These are phyloP conservation scores for Coleophoma eucalyptorum DNA, from an alignment of 2,329 filamentous ascomycete species.

Conservation along the genomic window DNA sequence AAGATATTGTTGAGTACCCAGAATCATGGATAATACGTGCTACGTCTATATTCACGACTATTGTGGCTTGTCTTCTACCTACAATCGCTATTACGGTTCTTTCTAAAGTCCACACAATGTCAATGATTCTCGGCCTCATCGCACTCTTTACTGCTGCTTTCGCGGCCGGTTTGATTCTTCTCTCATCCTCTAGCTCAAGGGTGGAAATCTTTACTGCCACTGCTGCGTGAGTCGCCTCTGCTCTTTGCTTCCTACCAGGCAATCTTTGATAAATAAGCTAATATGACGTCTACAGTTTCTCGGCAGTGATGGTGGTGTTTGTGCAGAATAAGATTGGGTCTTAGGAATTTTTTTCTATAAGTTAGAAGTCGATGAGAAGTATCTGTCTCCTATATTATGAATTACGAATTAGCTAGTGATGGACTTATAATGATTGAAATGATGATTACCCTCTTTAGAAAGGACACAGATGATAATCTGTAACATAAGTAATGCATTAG, in stretches of 20 bases:
- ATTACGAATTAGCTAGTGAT: too few species aligned
- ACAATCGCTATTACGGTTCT: constrained; percentile 13
- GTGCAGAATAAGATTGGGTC: constrained; percentile 9
- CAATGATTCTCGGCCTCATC: constrained; percentile 8
- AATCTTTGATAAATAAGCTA: not conserved
- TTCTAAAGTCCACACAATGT: constrained; percentile 6
- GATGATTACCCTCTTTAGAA: too few species aligned
- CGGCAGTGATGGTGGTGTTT: constrained; percentile 16
- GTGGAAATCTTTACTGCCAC: constrained; percentile 19
- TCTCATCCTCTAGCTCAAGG: constrained; percentile 8
- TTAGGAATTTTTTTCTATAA: too few species aligned
- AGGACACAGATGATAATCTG: too few species aligned
- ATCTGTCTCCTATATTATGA: too few species aligned
- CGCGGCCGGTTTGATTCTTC: constrained; percentile 11
- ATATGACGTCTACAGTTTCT: constrained; percentile 2
- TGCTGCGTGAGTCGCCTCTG: constrained; percentile 13
- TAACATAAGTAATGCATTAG: too few species aligned
- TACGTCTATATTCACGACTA: constrained; percentile 11
- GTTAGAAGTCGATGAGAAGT: too few species aligned
- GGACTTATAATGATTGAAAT: too few species aligned
- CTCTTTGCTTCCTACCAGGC: not conserved
- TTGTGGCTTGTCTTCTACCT: constrained; percentile 14
- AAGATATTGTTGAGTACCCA: constrained; percentile 2
- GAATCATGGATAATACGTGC: constrained; percentile 5
- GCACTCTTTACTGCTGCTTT: constrained; percentile 12